Evolutionary conservation across 2,329 filamentous ascomycete species (phyloP).

Genomic region (Fusarium proliferatum): DNA sequence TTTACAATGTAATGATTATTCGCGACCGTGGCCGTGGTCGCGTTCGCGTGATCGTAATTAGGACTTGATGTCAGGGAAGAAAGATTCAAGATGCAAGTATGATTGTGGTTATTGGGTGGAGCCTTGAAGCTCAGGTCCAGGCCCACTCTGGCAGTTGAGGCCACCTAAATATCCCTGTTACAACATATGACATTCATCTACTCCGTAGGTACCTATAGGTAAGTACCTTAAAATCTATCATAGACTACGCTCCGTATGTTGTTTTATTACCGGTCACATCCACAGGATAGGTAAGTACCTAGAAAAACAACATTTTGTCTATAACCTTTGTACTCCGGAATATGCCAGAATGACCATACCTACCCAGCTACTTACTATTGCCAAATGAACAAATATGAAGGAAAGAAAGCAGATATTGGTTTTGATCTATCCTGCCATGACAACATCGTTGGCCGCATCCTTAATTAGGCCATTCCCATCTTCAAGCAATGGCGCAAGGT

Average conservation of each 20-base stretch:
- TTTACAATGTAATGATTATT: background rate
- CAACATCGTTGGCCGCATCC: conserved; percentile 53
- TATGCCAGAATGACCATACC: conserved; percentile 15
- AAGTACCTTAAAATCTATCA: no score
- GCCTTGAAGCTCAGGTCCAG: conserved; percentile 29
- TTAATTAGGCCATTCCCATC: conserved; percentile 49
- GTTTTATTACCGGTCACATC: background rate
- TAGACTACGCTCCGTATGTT: background rate
- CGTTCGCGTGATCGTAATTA: conserved; percentile 11
- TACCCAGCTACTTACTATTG: background rate
- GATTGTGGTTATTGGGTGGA: conserved; percentile 28
- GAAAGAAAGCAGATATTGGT: background rate
- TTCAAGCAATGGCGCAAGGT: conserved; percentile 62
- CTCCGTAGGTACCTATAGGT: no score
- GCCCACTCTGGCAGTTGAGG: conserved; percentile 5
- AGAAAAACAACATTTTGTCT: conserved; percentile 26
- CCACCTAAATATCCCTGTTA: background rate
- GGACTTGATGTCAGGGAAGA: conserved; percentile 29
- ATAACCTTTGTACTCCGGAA: conserved; percentile 36
- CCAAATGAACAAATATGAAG: conserved; percentile 6
- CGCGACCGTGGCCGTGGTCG: background rate
- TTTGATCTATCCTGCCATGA: conserved; percentile 53
- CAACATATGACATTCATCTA: background rate
- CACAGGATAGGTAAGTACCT: background rate
- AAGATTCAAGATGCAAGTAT: conserved; percentile 25